phyloP scores from a whole-genome alignment of 352 stramenopile species.

The Lagenidium sp. region DNA sequence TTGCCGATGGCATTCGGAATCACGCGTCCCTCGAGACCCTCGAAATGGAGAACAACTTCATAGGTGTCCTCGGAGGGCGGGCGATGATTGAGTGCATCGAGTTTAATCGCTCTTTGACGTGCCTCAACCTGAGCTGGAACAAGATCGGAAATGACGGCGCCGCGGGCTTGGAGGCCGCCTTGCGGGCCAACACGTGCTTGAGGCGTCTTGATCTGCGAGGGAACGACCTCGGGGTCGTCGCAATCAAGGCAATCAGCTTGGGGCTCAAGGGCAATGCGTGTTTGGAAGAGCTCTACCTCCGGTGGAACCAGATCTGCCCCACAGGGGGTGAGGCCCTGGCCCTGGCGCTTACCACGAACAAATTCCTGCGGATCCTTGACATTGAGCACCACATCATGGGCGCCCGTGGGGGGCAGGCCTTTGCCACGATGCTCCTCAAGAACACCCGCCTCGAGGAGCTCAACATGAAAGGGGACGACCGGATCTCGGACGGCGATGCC shows the following conservation, averaged over 20 bases:
- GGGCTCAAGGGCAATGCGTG: slow-evolving; percentile 44
- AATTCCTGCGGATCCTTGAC: slow-evolving; percentile 48
- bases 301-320: slow-evolving; percentile 59
- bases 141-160: slow-evolving; percentile 53
- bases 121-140: slow-evolving; percentile 76
- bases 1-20: slow-evolving; percentile 59
- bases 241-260: slow-evolving; percentile 40
- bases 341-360: slow-evolving; percentile 36
- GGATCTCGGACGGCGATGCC: slow-evolving; percentile 30
- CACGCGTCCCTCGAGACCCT: slow-evolving; percentile 48
- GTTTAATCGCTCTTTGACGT: slow-evolving; percentile 45
- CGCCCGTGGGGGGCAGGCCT: slow-evolving; percentile 30
- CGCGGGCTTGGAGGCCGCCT: slow-evolving; percentile 24
- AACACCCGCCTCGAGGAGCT: slow-evolving; percentile 47
- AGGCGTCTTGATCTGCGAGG: slow-evolving; percentile 56
- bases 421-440: slow-evolving; percentile 46
- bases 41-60: slow-evolving; percentile 61
- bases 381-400: slow-evolving; percentile 76
- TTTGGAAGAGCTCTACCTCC: slow-evolving; percentile 56
- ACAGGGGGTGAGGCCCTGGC: slow-evolving; percentile 48
- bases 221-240: slow-evolving; percentile 40
- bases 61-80: slow-evolving; percentile 32
- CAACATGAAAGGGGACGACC: slow-evolving; percentile 60
- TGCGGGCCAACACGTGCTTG: slow-evolving; percentile 36
- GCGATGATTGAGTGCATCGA: slow-evolving; percentile 52